Conservation (phyloP, 164 flowering plant genomes). For the Piper longum region DNA sequence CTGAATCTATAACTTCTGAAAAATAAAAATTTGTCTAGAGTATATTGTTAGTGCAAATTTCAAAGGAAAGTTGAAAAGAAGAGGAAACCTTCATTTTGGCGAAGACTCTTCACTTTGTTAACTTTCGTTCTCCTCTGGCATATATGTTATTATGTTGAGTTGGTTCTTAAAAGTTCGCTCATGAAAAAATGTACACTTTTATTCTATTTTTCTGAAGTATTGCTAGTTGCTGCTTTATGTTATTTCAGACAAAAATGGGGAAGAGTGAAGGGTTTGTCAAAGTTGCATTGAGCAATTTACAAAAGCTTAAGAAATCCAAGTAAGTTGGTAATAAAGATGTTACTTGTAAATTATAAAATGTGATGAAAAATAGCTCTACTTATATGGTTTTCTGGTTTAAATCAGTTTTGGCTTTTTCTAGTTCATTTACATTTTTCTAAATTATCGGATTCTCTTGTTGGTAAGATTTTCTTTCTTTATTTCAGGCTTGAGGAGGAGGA, state of each 20-base stretch:
- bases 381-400: too few relatives aligned
- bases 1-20: background rate
- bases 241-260: conserved; percentile 27
- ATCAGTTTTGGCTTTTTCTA: background rate
- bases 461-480: too few relatives aligned
- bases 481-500: background rate
- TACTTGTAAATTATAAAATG: background rate
- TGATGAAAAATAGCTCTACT: too few relatives aligned
- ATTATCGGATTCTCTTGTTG: background rate
- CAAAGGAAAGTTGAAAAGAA: too few relatives aligned
- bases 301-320: conserved; percentile 20
- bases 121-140: too few relatives aligned
- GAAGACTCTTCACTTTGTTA: background rate
- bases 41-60: background rate
- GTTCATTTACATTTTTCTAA: background rate
- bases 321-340: background rate
- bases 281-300: conserved; percentile 28
- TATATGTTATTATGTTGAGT: background rate
- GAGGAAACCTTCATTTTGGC: too few relatives aligned
- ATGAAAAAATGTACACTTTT: background rate
- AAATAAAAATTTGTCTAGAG: too few relatives aligned
- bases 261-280: conserved; percentile 28
- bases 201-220: background rate
- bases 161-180: background rate
- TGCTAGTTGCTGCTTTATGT: background rate